phyloP scores from a whole-genome alignment of 2,329 filamentous ascomycete genomes.

The Diaporthe sp. region DNA sequence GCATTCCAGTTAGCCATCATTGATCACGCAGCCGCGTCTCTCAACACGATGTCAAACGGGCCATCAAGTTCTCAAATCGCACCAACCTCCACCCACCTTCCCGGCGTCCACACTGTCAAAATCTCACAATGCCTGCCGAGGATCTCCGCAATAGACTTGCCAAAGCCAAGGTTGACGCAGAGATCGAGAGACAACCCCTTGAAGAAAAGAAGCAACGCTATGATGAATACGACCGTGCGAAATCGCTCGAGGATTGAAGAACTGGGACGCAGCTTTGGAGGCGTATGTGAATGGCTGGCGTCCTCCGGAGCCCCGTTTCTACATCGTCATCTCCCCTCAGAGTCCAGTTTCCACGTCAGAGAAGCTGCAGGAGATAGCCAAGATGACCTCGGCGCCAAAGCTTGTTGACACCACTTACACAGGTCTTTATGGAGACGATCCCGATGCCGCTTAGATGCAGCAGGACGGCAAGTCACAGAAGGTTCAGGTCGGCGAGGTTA shows the following conservation, averaged over 20 bases:
- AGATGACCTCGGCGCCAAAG: neutral
- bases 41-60: neutral
- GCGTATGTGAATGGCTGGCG: neutral
- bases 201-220: neutral
- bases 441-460: accelerated
- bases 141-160: neutral
- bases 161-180: neutral
- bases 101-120: neutral
- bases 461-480: neutral
- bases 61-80: neutral
- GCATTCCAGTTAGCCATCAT: neutral
- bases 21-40: neutral
- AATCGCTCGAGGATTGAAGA: neutral
- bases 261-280: neutral
- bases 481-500: neutral
- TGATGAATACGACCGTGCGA: neutral
- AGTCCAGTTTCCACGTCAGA: neutral
- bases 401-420: neutral
- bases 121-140: neutral
- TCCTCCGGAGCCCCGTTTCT: neutral
- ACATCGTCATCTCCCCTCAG: neutral
- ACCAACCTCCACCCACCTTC: neutral
- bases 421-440: accelerated
- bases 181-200: accelerated
- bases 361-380: neutral